These are phyloP conservation scores for Diaporthe batatas DNA, from an alignment of 2,329 filamentous ascomycete species.

Conservation along the genomic window DNA sequence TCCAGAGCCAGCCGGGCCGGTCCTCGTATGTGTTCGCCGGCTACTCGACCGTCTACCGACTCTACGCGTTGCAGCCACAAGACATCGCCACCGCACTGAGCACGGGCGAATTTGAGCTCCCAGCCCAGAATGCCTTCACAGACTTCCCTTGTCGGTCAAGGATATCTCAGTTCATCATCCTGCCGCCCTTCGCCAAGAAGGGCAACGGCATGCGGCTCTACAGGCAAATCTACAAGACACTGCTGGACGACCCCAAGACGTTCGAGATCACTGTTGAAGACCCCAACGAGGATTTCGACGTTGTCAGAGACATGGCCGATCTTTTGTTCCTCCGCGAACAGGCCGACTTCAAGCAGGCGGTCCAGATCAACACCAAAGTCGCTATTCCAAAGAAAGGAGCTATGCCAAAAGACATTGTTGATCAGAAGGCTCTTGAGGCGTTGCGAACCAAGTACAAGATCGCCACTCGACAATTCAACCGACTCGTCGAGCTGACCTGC, in stretches of 20 bases:
- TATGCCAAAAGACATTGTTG: slow-evolving; percentile 68
- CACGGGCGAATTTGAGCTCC: slow-evolving; percentile 54
- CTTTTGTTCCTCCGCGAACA: slow-evolving; percentile 72
- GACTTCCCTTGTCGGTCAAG: slow-evolving; percentile 82
- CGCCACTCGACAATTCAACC: slow-evolving; percentile 79
- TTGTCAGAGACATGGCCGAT: slow-evolving; percentile 82
- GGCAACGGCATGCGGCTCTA: slow-evolving; percentile 88
- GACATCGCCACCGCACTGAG: slow-evolving; percentile 51
- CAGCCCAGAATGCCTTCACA: slow-evolving; percentile 57
- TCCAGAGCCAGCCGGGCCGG: slow-evolving; percentile 55
- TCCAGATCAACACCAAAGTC: slow-evolving; percentile 64
- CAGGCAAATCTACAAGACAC: slow-evolving; percentile 79
- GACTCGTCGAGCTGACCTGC: slow-evolving; percentile 81
- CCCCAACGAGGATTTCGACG: slow-evolving; percentile 88
- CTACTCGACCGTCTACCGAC: slow-evolving; percentile 91
- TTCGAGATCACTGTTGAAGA: slow-evolving; percentile 94
- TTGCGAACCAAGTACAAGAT: slow-evolving; percentile 78
- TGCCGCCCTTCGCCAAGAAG: slow-evolving; percentile 86
- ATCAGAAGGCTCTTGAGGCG: slow-evolving; percentile 65
- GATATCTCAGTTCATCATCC: slow-evolving; percentile 92
- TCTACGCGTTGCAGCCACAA: slow-evolving; percentile 74
- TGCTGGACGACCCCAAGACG: slow-evolving; percentile 76
- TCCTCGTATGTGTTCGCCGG: slow-evolving; percentile 86
- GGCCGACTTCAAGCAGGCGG: slow-evolving; percentile 68
- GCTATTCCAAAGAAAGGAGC: slow-evolving; percentile 62